Conservation (phyloP, 192 early-diverging fungal genomes). For the Helicostylum pulchrum region DNA sequence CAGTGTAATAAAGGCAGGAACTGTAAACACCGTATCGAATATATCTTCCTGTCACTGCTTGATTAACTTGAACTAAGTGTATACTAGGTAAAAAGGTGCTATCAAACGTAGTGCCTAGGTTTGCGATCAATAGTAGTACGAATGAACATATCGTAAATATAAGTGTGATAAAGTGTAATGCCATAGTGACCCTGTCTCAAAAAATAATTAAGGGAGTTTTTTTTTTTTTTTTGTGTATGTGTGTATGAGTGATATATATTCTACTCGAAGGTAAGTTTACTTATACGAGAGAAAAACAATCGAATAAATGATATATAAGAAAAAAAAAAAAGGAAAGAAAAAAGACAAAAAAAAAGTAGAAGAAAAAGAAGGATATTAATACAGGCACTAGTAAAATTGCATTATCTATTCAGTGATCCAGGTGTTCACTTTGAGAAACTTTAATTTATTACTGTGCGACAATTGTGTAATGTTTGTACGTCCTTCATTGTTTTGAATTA, state of each 20-base stretch:
- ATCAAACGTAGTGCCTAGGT: conserved; percentile 28
- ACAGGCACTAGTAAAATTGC: too few relatives aligned
- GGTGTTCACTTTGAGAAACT: too few relatives aligned
- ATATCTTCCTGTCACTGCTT: conserved; percentile 9
- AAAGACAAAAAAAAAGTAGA: background rate
- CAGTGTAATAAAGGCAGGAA: conserved; percentile 18
- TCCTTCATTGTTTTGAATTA: too few relatives aligned
- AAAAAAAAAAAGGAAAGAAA: background rate
- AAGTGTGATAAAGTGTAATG: background rate
- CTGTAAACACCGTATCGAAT: conserved; percentile 29
- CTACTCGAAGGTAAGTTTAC: background rate
- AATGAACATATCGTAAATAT: conserved; percentile 15
- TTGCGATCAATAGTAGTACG: conserved; percentile 15
- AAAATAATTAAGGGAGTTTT: background rate
- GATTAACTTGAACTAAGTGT: conserved; percentile 7
- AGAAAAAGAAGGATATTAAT: background rate
- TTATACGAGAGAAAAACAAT: background rate
- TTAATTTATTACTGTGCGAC: too few relatives aligned
- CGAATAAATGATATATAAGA: background rate
- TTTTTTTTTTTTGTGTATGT: background rate
- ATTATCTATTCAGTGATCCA: too few relatives aligned
- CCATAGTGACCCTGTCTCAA: background rate
- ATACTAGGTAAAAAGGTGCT: conserved; percentile 26
- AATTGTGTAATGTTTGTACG: too few relatives aligned
- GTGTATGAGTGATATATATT: background rate